phyloP scores from a whole-genome alignment of 768 basidiomycete genomes.

The Phanerochaete sordida region DNA sequence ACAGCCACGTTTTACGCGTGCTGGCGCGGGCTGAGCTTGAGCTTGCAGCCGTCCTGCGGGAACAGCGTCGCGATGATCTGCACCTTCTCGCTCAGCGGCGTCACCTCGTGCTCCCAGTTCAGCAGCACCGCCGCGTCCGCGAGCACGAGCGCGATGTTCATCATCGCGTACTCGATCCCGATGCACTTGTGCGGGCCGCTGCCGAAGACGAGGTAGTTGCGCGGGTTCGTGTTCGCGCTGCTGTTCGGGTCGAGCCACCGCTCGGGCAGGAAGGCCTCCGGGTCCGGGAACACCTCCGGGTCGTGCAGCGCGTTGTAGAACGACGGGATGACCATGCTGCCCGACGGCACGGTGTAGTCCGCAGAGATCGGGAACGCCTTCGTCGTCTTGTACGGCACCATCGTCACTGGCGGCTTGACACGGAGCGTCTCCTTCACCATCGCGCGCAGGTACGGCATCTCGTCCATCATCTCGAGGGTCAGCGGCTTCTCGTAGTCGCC shows the following conservation, averaged over 20 bases:
- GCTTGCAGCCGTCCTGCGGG: constrained; percentile 86
- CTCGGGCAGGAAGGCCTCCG: constrained; percentile 80
- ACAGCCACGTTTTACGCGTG: background rate
- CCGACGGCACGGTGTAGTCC: constrained; percentile 89
- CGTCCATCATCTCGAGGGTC: constrained; percentile 84
- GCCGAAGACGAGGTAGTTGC: constrained; percentile 96
- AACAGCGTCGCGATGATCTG: constrained; percentile 97
- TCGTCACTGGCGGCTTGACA: constrained; percentile 90
- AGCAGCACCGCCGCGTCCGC: constrained; percentile 78
- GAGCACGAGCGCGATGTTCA: constrained; percentile 86
- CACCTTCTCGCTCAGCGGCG: constrained; percentile 73
- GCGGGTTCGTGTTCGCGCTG: constrained; percentile 77
- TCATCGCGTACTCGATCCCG: constrained; percentile 86
- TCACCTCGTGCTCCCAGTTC: constrained; percentile 86
- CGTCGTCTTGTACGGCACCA: constrained; percentile 95
- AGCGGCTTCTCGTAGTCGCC: constrained; percentile 74
- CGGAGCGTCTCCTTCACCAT: constrained; percentile 93
- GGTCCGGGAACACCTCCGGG: constrained; percentile 80
- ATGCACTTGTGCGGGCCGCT: constrained; percentile 92
- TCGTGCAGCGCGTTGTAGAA: constrained; percentile 95
- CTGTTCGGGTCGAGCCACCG: constrained; percentile 88
- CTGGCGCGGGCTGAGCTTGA: constrained; percentile 48
- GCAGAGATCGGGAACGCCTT: constrained; percentile 89
- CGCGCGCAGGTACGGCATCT: constrained; percentile 91
- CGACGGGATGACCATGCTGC: constrained; percentile 92